phyloP scores from a whole-genome alignment of 352 stramenopile genomes.

The Halophytophthora polymorphica region DNA sequence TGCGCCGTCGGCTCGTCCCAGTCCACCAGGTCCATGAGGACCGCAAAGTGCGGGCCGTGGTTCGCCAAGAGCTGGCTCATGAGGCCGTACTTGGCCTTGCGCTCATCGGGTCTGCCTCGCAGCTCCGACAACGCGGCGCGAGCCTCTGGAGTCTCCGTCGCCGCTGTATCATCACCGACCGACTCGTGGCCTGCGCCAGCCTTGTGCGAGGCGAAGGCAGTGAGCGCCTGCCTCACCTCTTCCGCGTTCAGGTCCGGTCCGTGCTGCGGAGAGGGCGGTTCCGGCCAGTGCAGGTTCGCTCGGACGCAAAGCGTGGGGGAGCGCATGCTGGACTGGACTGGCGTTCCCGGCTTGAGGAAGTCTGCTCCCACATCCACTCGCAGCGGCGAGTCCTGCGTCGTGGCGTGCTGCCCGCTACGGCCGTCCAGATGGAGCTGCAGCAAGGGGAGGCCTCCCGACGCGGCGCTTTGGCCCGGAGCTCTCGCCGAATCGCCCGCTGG shows the following conservation, averaged over 20 bases:
- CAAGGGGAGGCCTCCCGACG: background rate
- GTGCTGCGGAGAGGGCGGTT: constrained; percentile 35
- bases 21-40: constrained; percentile 58
- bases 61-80: constrained; percentile 65
- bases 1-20: constrained; percentile 47
- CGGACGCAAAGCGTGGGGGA: constrained; percentile 40
- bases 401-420: background rate
- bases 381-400: constrained; percentile 7
- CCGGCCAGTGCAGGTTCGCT: constrained; percentile 38
- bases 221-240: constrained; percentile 20
- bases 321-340: constrained; percentile 21
- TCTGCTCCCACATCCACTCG: constrained; percentile 7
- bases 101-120: background rate
- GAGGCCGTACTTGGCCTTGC: constrained; percentile 24
- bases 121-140: background rate
- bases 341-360: constrained; percentile 14
- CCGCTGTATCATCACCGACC: background rate
- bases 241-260: constrained; percentile 45
- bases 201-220: constrained; percentile 5
- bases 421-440: background rate
- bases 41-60: constrained; percentile 45
- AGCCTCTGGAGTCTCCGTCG: background rate
- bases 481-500: background rate
- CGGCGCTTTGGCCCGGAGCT: background rate
- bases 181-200: background rate